Evolutionary conservation across 257 asterid species (phyloP), one percentile per base, ranked within the genome.

Genomic region (Solanum paucissectum): DNA sequence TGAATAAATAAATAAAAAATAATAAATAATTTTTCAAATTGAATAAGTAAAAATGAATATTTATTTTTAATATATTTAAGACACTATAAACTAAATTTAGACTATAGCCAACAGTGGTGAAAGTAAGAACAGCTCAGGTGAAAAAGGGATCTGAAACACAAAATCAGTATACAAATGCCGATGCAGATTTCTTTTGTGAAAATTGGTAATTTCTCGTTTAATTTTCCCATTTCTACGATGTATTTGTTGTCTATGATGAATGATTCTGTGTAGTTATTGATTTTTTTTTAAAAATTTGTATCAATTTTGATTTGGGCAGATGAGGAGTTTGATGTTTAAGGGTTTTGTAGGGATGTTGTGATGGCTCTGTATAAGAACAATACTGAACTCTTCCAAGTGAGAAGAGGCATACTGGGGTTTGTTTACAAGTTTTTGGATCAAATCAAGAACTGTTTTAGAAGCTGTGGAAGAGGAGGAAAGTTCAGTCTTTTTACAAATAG

Each of bases 391-490:
- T 87, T 91, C 49, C 93, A 91, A 21, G 93, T 90, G 85, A 93
- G 93, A 91, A 90, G 95, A 91, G 91, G 93, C 21, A 68, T 72
- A 72, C 11, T 9, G 38, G 38, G 79, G 62, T 87, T 88, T 87
- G 89, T 89, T 33, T 91, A 81, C 79, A 93, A 93, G 90, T 86
- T 88, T 83, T 89, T 83, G 85, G 88, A 89, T 74, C 1, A 37
- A 23, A 23, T 74, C 52, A 74, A 21, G 49, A 36, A 20, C 88
- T 90, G 34, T 79, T 88, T 87, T 60, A 90, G 91, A 85, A 88
- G 66, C 87, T 86, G 87, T 79, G 96, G 98, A 83, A 85, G 95
- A 40, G 91, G 89, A 86, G 91, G 93, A 88, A 94, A 93, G 90
- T 86, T 93, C 85, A 88, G 93, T 86, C 92, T 94, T 85, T 87